Evolutionary conservation across 1,284 basidiomycete species (phyloP), one percentile per base, ranked within the genome.

Genomic region (Ganoderma lucidum): DNA sequence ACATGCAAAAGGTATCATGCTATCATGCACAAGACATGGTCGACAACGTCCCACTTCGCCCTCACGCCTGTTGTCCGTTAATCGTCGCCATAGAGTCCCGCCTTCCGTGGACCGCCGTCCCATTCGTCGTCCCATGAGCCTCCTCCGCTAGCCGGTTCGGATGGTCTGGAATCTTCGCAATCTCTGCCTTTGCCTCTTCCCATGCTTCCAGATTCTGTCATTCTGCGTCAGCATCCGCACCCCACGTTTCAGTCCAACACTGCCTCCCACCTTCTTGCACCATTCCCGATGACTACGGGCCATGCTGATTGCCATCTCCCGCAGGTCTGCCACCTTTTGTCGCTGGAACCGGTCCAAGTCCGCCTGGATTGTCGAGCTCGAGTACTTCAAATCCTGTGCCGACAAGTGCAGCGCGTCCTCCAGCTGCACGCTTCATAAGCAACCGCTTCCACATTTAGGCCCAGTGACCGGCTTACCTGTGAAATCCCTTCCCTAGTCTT

Each of bases 281-380:
- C 96, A 98, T 73, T 99, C 97, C 62, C 94, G 89, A 80, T 99
- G 98, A 70, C 92, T 92, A 74, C 88, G 88, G 1, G 96, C 95
- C 86, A 98, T 93, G 76, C 90, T 90, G 72, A 99, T 93, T 64
- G 94, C 86, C 93, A 99, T 96, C 78, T 97, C 93, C 51, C 95
- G 86, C 71, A 99, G 77, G 83, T 99, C 98, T 3, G 95, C 95
- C 5, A 99, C 97, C 80, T 99, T 99, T 83, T 99, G 96, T 28
- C 98, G 88, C 80, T 99, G 98, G 83, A 99, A 99, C 53, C 98
- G 89, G 82, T 99, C 98, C 72, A 99, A 85, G 82, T 99, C 98
- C 6, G 96, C 95, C 80, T 99, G 98, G 66, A 99, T 97, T 19
- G 97, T 98, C 51, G 92, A 93, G 75, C 94, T 97, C 0, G 96